phyloP scores from a whole-genome alignment of 2,329 filamentous ascomycete species.

The Cercospora canescens region DNA sequence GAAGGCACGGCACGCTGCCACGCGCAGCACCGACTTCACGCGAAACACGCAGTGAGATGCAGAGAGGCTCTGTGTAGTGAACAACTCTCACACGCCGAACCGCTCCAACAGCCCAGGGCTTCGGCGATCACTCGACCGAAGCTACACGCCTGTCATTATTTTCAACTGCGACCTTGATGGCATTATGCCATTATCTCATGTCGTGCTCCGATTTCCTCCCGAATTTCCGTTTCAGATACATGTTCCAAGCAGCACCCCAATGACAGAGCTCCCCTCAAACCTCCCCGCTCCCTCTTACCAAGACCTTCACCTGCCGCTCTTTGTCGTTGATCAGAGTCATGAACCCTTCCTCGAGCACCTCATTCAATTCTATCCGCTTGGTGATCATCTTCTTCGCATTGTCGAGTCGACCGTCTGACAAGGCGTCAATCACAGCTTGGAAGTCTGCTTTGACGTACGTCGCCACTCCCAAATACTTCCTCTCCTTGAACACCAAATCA shows the following conservation, averaged over 20 bases:
- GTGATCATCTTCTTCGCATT: conserved; percentile 52
- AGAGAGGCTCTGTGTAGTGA: too few relatives aligned
- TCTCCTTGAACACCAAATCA: conserved; percentile 54
- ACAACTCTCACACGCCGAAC: too few relatives aligned
- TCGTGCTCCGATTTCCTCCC: not conserved
- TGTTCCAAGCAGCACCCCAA: not conserved
- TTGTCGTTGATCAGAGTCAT: conserved; percentile 50
- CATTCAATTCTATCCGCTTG: conserved; percentile 47
- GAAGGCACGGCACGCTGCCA: too few relatives aligned
- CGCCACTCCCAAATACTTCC: conserved; percentile 54
- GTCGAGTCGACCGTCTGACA: conserved; percentile 42
- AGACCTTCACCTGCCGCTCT: conserved; percentile 52
- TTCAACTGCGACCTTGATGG: conserved; percentile 4
- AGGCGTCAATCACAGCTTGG: conserved; percentile 49
- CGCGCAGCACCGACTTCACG: too few relatives aligned
- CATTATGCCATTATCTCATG: not conserved
- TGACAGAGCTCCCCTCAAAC: conserved; percentile 2
- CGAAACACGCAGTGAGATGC: too few relatives aligned
- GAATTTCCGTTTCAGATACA: not conserved
- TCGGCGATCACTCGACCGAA: not conserved
- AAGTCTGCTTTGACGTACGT: conserved; percentile 56
- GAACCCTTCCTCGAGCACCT: conserved; percentile 51
- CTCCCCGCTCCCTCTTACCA: conserved; percentile 38
- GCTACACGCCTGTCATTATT: not conserved
- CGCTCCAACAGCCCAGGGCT: not conserved